Base-by-base conservation (phyloP, 768 basidiomycete species). In the Tylopilus felleus region DNA sequence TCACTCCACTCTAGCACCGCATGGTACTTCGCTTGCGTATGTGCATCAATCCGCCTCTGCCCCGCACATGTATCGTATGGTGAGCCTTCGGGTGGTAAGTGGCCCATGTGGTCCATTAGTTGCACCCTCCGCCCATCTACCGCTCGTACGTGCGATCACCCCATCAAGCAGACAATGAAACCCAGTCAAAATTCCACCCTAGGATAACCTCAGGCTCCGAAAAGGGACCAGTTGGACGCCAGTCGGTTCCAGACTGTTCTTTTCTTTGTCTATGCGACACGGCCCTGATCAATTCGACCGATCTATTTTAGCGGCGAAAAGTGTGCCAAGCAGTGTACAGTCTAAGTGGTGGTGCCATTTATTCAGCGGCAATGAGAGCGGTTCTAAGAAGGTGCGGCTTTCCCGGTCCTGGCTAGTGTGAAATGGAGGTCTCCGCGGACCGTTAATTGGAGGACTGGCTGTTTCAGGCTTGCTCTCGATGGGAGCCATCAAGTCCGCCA, bases 361-460 rank as follows among this genome's bases (percentile, higher is more conserved):
- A 28, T 53, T 48, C 49, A 31, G 40, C 51, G 58, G 47, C 42
- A 61, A 51, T 48, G 51, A 25, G 40, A 33, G 47, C 46, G 45
- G 28, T 44, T 39, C 38, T 38, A 38, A 51, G 31, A 35, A 27
- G 31, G 44, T 40, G 27, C 44, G 21, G 40, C 28, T 46, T 49
- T 62, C 49, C 46, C 49, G 36, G 48, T 45, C 43, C 33, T 46
- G 47, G 19, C 42, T 17, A 53, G 42, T 42, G 43, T 21, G 60
- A 45, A 53, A 57, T 60, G 25, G 42, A n/a, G n/a, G 54, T n/a
- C 47, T 62, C 68, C 66, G 64, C 63, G 68, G 68, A 70, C 53
- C 40, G n/a, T n/a, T n/a, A 49, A 22, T 45, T 39, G 56, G 21
- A 55, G 52, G 44, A 51, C 27, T 40, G 43, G 52, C 39, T 53